phyloP scores from a whole-genome alignment of 805 yeast genomes.

The Lipomyces japonicus region DNA sequence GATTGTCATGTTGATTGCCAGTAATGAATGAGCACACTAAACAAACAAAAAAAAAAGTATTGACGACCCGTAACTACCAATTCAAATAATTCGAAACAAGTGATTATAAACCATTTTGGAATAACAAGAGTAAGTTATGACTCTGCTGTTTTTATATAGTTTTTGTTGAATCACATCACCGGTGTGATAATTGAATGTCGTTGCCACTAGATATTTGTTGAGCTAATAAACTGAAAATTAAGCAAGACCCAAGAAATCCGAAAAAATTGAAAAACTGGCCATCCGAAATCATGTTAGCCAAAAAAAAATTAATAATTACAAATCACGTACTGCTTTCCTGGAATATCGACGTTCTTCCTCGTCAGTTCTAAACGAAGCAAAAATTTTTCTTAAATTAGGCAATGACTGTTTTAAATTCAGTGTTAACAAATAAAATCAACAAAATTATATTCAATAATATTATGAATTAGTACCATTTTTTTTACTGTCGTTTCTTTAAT shows the following conservation, averaged over 20 bases:
- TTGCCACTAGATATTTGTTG: constrained; percentile 42
- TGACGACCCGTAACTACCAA: too few relatives aligned
- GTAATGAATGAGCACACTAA: too few relatives aligned
- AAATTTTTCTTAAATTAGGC: constrained; percentile 70
- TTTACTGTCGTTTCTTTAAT: too few relatives aligned
- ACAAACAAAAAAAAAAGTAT: too few relatives aligned
- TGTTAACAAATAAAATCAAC: not conserved
- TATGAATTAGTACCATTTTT: too few relatives aligned
- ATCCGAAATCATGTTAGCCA: not conserved
- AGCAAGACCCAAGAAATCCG: constrained; percentile 77
- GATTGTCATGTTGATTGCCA: too few relatives aligned
- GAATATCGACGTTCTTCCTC: constrained; percentile 78
- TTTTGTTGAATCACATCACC: not conserved
- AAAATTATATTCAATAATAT: too few relatives aligned
- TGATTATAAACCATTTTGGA: not conserved
- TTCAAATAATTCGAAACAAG: too few relatives aligned
- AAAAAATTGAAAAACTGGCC: constrained; percentile 58
- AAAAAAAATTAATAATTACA: not conserved
- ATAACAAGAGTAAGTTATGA: not conserved
- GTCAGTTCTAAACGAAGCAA: constrained; percentile 76
- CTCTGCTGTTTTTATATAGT: not conserved
- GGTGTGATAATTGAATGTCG: not conserved
- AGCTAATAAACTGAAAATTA: constrained; percentile 71
- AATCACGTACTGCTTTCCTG: constrained; percentile 54
- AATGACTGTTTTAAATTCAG: constrained; percentile 46